Evolutionary conservation across 23 red algal genomes (phyloP).

Genomic region (Cyanidioschyzon merolae): DNA sequence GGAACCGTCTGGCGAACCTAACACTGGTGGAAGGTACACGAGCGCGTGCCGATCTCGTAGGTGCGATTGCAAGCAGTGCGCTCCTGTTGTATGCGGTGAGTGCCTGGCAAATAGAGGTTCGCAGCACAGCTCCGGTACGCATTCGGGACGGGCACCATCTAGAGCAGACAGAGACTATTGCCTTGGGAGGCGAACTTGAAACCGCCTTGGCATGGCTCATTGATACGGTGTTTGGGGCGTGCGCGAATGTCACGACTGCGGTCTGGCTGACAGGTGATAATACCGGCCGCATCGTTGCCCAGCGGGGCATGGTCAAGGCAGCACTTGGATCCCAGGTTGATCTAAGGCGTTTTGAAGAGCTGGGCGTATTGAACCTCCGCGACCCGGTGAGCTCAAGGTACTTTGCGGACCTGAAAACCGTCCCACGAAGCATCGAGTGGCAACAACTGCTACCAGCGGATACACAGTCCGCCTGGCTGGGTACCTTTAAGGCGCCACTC

Average conservation of each 20-base stretch:
- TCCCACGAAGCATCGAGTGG: background rate
- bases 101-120: background rate
- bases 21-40: background rate
- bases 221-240: background rate
- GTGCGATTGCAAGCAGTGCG: background rate
- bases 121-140: slow-evolving; percentile 1
- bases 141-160: background rate
- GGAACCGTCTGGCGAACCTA: slow-evolving; percentile 6
- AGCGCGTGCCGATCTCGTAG: background rate
- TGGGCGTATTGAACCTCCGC: background rate
- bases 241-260: background rate
- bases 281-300: background rate
- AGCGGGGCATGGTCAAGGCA: background rate
- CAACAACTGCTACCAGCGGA: background rate
- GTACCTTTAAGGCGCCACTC: background rate
- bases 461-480: background rate
- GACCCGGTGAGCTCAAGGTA: background rate
- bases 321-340: background rate
- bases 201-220: background rate
- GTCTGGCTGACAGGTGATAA: background rate
- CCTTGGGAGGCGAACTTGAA: background rate
- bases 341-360: background rate
- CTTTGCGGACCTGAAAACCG: background rate
- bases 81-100: slow-evolving; percentile 10
- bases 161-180: background rate